These are phyloP conservation scores for Musa itinerans DNA, from an alignment of 176 grass and related monocot genomes.

Conservation along the genomic window DNA sequence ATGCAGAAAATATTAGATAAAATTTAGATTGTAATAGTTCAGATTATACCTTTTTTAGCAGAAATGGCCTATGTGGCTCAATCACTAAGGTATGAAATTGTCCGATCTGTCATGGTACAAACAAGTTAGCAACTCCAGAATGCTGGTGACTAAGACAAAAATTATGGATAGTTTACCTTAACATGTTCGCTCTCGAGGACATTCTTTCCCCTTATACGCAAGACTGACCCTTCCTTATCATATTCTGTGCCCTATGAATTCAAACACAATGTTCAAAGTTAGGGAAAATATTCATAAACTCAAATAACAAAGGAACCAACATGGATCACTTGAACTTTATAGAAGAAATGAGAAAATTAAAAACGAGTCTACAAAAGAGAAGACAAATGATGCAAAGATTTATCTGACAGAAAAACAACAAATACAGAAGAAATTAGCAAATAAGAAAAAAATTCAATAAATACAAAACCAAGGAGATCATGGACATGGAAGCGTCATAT, in stretches of 20 bases:
- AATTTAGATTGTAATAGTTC: conserved; percentile 6
- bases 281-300: neutral
- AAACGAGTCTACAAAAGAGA: neutral
- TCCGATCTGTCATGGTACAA: conserved; percentile 41
- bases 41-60: conserved; percentile 59
- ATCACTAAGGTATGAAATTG: conserved; percentile 93
- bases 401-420: too few species aligned
- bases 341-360: neutral
- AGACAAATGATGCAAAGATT: too few species aligned
- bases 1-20: neutral
- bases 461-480: neutral
- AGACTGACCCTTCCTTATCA: conserved; percentile 74
- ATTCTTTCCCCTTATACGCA: conserved; percentile 89
- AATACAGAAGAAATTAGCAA: too few species aligned
- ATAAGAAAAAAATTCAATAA: neutral
- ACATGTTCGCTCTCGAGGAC: conserved; percentile 79
- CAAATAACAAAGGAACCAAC: neutral
- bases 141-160: neutral
- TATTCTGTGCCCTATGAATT: conserved; percentile 64
- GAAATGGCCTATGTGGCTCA: conserved; percentile 70
- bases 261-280: conserved; percentile 11
- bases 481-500: too few species aligned
- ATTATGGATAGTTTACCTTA: conserved; percentile 38
- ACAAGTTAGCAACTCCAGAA: conserved; percentile 7
- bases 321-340: neutral